Evolutionary conservation across 306 rosid genomes (phyloP), one percentile per base, ranked within the genome.

Genomic region (Malus fusca): DNA sequence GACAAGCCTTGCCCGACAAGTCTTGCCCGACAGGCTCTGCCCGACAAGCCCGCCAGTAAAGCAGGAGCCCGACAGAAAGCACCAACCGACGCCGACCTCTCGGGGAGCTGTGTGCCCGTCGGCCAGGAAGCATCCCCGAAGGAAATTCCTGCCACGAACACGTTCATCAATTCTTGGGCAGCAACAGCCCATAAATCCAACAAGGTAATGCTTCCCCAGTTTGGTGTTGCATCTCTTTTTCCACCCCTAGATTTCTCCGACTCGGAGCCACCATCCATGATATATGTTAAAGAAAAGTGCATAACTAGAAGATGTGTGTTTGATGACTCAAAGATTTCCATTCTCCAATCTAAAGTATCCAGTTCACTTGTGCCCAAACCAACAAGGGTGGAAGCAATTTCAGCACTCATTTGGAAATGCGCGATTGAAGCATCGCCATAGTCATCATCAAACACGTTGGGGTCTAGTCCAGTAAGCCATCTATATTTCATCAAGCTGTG

Each of bases 301-400:
- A 56, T 56, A 4, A 44, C 7, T 9, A 6, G 11, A 17, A 59
- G 92, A 72, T 82, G 77, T 28, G 53, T 75, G 52, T 89, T 91
- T 56, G 76, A 52, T 26, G 79, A 66, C 37, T 58, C 83, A 10
- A 66, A 51, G 26, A 81, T 86, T 26, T 58, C 83, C n/a, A 44
- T 63, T 7, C 76, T 89, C 40, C 86, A 89, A 81, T 55, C 60
- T 46, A 76, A 82, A 35, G 64, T 62, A 55, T 74, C 74, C 8
- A 46, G 75, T 28, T 19, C 55, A 26, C 6, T n/a, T 14, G 48
- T 17, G 51, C 63, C 73, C 23, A 28, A 71, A 22, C 87, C 90
- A 13, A 65, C 87, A 3, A 77, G 87, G 21, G n/a, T 83, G 18
- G 86, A 85, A 77, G 84, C 80, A 8, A 81, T 87, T 42, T 74